These are phyloP conservation scores for Termitomyces sp. DNA, from an alignment of 768 basidiomycete species.

Conservation along the genomic window DNA sequence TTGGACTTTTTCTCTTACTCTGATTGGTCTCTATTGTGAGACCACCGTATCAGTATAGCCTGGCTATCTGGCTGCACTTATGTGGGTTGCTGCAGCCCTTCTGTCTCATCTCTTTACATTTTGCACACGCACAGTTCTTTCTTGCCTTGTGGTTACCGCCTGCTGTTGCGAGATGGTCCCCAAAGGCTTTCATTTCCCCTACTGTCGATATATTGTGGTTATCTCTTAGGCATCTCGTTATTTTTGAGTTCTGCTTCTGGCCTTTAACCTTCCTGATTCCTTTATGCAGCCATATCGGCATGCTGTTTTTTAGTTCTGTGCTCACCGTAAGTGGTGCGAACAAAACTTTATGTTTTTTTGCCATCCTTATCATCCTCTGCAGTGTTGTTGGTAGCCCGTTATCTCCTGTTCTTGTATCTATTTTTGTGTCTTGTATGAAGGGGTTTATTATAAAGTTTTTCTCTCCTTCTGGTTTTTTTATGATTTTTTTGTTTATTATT, in stretches of 20 bases:
- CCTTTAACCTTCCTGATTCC: too few relatives aligned
- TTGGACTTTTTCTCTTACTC: too few relatives aligned
- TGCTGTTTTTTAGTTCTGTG: background rate
- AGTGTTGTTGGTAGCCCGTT: too few relatives aligned
- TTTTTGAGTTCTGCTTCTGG: too few relatives aligned
- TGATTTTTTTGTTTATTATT: conserved; percentile 8
- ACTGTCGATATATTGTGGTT: background rate
- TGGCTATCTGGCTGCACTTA: too few relatives aligned
- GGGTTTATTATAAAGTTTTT: background rate
- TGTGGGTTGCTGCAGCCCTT: background rate
- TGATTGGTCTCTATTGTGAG: too few relatives aligned
- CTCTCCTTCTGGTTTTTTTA: too few relatives aligned
- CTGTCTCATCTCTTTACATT: background rate
- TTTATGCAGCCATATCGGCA: background rate
- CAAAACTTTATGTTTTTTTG: background rate
- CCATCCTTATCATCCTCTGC: background rate
- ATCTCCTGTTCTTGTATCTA: background rate
- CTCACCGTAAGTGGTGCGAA: background rate
- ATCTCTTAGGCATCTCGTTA: background rate
- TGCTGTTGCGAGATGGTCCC: too few relatives aligned
- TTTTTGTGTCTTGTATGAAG: background rate
- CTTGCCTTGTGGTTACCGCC: background rate
- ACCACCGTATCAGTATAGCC: too few relatives aligned
- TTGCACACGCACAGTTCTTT: background rate
- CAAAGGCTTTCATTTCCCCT: background rate